These are phyloP conservation scores for Petunia secreta DNA, from an alignment of 257 asterid species.

Conservation along the genomic window DNA sequence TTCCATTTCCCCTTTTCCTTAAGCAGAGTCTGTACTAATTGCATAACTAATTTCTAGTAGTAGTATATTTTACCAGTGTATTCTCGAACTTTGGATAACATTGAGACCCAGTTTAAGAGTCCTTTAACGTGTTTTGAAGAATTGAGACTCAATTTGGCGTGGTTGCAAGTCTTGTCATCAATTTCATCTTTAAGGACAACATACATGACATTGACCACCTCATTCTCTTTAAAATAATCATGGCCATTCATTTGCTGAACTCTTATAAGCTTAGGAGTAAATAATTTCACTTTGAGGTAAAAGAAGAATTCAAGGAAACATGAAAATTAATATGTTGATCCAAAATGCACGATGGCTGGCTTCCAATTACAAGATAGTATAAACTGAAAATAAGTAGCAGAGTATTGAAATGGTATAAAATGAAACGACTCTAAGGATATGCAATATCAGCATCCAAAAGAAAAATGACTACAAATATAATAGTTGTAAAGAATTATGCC, in stretches of 20 bases:
- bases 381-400: not conserved
- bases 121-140: not conserved
- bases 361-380: not conserved
- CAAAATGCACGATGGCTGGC: not conserved
- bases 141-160: not conserved
- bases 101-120: not conserved
- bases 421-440: not conserved
- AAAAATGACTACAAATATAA: conserved; percentile 19
- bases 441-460: not conserved
- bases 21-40: not conserved
- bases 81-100: not conserved
- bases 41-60: not conserved
- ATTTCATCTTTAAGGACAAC: not conserved
- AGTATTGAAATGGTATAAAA: conserved; percentile 9
- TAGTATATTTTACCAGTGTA: not conserved
- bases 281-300: not conserved
- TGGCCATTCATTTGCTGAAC: not conserved
- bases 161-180: not conserved
- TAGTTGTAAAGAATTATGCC: not conserved
- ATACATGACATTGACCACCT: not conserved
- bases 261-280: too few relatives aligned
- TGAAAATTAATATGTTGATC: not conserved
- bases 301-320: not conserved
- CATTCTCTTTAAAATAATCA: too few relatives aligned
- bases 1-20: not conserved